Percentiles rank a stretch among this genome's conserved stretches.
Evolutionary conservation across 768 basidiomycete species (phyloP).

Genomic region (Leccinellum luteum): DNA sequence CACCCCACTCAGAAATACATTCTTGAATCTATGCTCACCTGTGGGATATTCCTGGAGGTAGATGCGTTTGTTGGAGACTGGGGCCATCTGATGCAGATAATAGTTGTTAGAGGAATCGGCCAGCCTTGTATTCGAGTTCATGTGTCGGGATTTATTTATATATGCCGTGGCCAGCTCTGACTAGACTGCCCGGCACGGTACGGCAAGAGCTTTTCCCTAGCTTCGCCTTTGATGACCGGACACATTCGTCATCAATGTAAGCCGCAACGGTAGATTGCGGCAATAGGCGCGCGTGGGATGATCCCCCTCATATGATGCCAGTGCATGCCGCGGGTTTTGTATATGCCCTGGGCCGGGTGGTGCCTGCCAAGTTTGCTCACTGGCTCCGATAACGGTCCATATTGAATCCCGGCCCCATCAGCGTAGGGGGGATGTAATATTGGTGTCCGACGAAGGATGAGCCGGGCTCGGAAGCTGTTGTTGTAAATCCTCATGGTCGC

Average conservation of each 20-base stretch:
- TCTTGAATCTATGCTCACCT: not conserved
- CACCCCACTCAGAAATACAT: not conserved
- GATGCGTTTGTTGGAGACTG: conserved; percentile 34
- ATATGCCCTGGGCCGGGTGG: too few relatives aligned
- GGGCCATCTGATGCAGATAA: not conserved
- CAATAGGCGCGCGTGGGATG: not conserved
- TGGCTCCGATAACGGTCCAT: not conserved
- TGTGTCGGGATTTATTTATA: not conserved
- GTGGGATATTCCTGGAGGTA: conserved; percentile 33
- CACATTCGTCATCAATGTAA: not conserved
- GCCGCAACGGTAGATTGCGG: too few relatives aligned
- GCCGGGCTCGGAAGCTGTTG: not conserved
- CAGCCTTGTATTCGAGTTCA: not conserved
- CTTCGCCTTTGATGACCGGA: not conserved
- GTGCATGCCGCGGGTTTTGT: not conserved
- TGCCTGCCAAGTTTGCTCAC: too few relatives aligned
- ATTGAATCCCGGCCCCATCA: not conserved
- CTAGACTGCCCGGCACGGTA: not conserved
- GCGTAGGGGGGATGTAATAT: too few relatives aligned
- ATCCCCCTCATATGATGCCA: not conserved
- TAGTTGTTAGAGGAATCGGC: not conserved
- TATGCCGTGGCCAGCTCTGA: not conserved
- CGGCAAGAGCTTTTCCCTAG: not conserved
- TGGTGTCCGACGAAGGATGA: too few relatives aligned
- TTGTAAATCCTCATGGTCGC: not conserved